Percentiles rank a stretch among this genome's conserved stretches.
Evolutionary conservation across 257 asterid species (phyloP).

Genomic region (Jaltomata sinuosa): DNA sequence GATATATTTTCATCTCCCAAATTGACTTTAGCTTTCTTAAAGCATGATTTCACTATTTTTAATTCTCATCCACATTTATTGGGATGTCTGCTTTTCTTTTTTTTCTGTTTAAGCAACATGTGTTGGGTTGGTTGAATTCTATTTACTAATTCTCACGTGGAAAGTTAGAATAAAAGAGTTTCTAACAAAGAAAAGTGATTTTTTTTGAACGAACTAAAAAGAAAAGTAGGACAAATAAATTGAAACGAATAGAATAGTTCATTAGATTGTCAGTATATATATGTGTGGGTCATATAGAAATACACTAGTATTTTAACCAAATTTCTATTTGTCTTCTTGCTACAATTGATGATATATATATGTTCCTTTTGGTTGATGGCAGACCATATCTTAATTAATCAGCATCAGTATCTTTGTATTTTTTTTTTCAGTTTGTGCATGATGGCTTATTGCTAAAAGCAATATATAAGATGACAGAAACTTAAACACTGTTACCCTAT

Average conservation of each 20-base stretch:
- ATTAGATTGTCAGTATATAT: too few relatives aligned
- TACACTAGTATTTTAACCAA: neutral
- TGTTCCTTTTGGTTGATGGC: constrained; percentile 5
- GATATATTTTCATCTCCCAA: neutral
- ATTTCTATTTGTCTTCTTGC: neutral
- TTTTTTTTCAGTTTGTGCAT: neutral
- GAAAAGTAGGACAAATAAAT: too few relatives aligned
- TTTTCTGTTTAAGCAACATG: neutral
- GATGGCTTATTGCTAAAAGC: neutral
- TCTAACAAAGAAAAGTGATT: too few relatives aligned
- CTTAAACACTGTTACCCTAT: neutral
- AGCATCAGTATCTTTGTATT: neutral
- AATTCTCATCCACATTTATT: neutral
- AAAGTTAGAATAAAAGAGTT: too few relatives aligned
- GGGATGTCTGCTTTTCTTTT: neutral
- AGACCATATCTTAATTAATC: constrained; percentile 11
- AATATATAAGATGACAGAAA: neutral
- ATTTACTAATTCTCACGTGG: too few relatives aligned
- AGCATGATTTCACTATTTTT: neutral
- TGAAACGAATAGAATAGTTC: too few relatives aligned
- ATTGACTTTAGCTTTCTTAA: neutral
- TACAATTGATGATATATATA: neutral
- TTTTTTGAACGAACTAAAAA: too few relatives aligned
- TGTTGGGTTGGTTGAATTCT: neutral
- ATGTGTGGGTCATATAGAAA: neutral